These are phyloP conservation scores for Aureobasidium uvarum DNA, from an alignment of 2,329 filamentous ascomycete species.

Conservation along the genomic window DNA sequence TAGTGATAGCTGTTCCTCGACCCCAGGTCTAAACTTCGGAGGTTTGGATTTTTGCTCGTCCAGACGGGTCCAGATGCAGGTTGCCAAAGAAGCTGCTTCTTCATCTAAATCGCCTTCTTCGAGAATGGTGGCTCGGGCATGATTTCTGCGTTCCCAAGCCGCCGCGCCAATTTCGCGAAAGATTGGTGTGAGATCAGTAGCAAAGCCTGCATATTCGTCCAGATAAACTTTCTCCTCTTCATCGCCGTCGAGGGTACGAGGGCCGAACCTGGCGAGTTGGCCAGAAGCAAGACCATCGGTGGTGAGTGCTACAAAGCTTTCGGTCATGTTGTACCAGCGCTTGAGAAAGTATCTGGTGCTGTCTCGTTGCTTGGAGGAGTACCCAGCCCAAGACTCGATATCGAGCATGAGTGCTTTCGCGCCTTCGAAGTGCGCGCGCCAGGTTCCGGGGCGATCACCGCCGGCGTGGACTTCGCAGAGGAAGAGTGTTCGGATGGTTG, in stretches of 20 bases:
- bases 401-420: conserved; percentile 26
- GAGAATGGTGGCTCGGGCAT: conserved; percentile 1
- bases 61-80: not conserved
- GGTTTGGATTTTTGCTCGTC: not conserved
- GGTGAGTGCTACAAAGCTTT: conserved; percentile 25
- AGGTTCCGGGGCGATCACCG: conserved; percentile 24
- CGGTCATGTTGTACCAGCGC: conserved; percentile 28
- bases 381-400: conserved; percentile 23
- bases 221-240: conserved; percentile 20
- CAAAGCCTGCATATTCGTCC: conserved; percentile 27
- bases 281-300: conserved; percentile 21
- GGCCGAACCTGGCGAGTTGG: conserved; percentile 20
- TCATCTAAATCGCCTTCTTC: conserved; percentile 20
- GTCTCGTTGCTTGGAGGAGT: conserved; percentile 21
- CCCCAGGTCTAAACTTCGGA: conserved; percentile 14
- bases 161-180: conserved; percentile 25
- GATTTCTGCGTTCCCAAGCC: conserved; percentile 25
- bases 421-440: conserved; percentile 27
- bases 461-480: conserved; percentile 27
- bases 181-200: conserved; percentile 22
- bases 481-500: conserved; percentile 26
- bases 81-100: conserved; percentile 12
- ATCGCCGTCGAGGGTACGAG: conserved; percentile 5
- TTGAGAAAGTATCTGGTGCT: conserved; percentile 23
- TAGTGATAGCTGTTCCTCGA: conserved; percentile 10